Base-by-base conservation (phyloP, 2,329 filamentous ascomycete species). In the Onygenales sp. region DNA sequence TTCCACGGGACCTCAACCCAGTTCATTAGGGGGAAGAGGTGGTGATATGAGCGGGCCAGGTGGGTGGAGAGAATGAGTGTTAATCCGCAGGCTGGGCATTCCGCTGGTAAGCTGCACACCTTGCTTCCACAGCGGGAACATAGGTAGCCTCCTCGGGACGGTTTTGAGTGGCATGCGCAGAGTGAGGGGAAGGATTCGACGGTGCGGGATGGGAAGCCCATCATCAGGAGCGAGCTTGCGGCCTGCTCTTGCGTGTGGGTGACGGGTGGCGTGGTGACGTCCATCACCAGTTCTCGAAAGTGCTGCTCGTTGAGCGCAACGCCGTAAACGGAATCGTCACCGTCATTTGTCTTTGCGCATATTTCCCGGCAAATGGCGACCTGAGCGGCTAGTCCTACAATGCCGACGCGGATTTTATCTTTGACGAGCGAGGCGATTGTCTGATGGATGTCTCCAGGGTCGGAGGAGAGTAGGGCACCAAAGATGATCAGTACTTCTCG, bases 61-160 rank as follows among this genome's bases (percentile, higher is more conserved):
- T 96, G 91, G 0, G 93, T 98, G 1, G 89, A 95, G 2, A 97
- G 79, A 58, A 98, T 95, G 38, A 98, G 81, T 0, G 92, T 97
- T 49, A 98, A 80, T 13, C 89, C 85, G 70, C 93, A 98, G 31
- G 86, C 84, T 0, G 93, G 92, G 65, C 93, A 98, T 65, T 95
- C 91, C 38, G 89, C 84, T 0, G 93, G 93, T 39, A 98, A 75
- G 49, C 83, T 82, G 76, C 93, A 98, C 41, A 98, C 91, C 71
- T 94, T 94, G 57, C 85, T 83, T 50, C 81, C 81, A 73, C 93
- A 98, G 54, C 93, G 81, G 11, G 90, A 93, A 74, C 93, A 98
- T 8, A 86, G 77, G 71, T 97, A 98, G 1, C 93, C 93, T 53
- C 93, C 89, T 49, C 87, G 78, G 17, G 81, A 85, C 13, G 92